Percentiles rank a stretch among this genome's conserved stretches.
phyloP scores from a whole-genome alignment of 768 basidiomycete genomes.

The Boletus rubescentipes region DNA sequence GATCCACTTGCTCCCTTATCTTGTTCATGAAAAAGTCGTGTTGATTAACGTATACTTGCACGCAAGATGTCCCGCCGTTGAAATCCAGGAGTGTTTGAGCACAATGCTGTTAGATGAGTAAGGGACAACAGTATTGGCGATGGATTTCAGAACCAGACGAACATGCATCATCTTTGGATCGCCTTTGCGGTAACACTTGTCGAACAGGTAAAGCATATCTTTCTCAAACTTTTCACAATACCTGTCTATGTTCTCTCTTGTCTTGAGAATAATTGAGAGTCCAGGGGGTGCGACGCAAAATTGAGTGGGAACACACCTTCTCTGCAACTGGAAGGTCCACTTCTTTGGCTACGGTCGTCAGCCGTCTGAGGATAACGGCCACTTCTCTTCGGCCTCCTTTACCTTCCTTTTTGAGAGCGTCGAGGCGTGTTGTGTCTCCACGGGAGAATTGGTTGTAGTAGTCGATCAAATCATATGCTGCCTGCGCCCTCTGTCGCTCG shows the following conservation, averaged over 20 bases:
- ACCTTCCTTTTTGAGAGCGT: slow-evolving; percentile 81
- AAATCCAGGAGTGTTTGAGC: slow-evolving; percentile 96
- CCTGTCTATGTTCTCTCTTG: slow-evolving; percentile 88
- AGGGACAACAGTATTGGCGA: slow-evolving; percentile 8
- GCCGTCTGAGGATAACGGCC: slow-evolving; percentile 79
- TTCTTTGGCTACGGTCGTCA: slow-evolving; percentile 89
- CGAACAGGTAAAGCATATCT: slow-evolving; percentile 95
- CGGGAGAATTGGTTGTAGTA: slow-evolving; percentile 92
- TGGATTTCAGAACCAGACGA: slow-evolving; percentile 30
- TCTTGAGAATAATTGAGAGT: slow-evolving; percentile 43
- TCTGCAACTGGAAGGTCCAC: slow-evolving; percentile 85
- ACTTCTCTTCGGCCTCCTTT: slow-evolving; percentile 85
- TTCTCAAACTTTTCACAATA: slow-evolving; percentile 99
- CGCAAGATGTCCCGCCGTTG: slow-evolving; percentile 94
- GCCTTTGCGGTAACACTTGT: slow-evolving; percentile 92
- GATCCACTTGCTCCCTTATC: slow-evolving; percentile 60
- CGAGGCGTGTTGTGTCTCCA: slow-evolving; percentile 73
- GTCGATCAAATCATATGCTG: slow-evolving; percentile 89
- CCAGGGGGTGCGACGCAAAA: not conserved
- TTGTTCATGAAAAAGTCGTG: slow-evolving; percentile 99
- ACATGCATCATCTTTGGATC: slow-evolving; percentile 99
- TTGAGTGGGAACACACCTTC: slow-evolving; percentile 47
- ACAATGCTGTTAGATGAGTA: slow-evolving; percentile 69
- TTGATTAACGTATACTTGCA: slow-evolving; percentile 98
- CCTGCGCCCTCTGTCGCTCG: slow-evolving; percentile 89